These are phyloP conservation scores for Ophiobolus disseminans DNA, from an alignment of 2,329 filamentous ascomycete genomes.

Conservation along the genomic window DNA sequence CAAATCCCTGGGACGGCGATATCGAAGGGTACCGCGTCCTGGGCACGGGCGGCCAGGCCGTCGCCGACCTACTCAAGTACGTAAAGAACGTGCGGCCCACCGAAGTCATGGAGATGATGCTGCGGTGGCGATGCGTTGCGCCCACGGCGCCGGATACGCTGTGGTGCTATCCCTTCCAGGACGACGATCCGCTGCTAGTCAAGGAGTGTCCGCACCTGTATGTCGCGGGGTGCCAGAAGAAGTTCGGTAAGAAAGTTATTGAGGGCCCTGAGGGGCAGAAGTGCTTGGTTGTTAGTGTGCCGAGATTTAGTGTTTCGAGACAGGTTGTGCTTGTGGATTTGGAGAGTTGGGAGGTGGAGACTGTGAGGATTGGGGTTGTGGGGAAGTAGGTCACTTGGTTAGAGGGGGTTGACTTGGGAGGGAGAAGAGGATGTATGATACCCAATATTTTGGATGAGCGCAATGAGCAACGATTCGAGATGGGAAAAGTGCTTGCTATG, in stretches of 20 bases:
- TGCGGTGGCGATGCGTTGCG: constrained; percentile 88
- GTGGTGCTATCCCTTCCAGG: constrained; percentile 96
- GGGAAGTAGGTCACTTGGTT: no score
- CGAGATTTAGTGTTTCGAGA: constrained; percentile 78
- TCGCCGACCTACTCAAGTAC: constrained; percentile 94
- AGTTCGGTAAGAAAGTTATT: constrained; percentile 75
- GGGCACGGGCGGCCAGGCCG: constrained; percentile 87
- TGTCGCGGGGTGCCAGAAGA: constrained; percentile 84
- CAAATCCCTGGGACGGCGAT: constrained; percentile 92
- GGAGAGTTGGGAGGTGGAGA: constrained; percentile 81
- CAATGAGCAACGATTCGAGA: no score
- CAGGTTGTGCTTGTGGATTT: constrained; percentile 84
- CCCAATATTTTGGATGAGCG: no score
- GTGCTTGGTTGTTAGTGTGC: constrained; percentile 82
- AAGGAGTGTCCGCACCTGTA: constrained; percentile 87
- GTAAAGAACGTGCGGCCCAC: constrained; percentile 78
- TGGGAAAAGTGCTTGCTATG: no score
- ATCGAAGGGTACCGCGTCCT: constrained; percentile 88
- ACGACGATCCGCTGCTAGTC: constrained; percentile 89
- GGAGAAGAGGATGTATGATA: no score
- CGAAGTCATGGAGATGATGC: constrained; percentile 92
- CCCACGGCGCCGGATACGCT: constrained; percentile 96
- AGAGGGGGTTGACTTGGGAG: no score
- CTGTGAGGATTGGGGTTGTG: constrained; percentile 54
- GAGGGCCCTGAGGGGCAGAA: constrained; percentile 69